These are phyloP conservation scores for Nicotiana undulata DNA, from an alignment of 257 asterid species.

Conservation along the genomic window DNA sequence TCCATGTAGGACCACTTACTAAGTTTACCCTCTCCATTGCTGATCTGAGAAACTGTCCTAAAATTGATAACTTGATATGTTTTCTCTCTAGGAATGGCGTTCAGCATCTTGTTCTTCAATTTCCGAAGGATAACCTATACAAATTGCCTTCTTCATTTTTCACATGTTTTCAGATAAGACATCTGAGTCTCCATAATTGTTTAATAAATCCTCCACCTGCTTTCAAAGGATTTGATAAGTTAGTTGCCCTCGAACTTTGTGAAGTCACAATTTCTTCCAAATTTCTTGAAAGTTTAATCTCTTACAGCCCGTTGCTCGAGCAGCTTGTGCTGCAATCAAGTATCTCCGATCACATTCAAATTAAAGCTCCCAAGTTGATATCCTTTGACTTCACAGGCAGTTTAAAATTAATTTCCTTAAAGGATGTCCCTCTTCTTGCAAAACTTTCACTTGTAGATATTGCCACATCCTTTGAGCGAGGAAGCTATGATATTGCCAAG, in stretches of 20 bases:
- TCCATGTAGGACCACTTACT: constrained; percentile 6
- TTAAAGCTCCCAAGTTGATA: constrained; percentile 9
- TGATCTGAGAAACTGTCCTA: neutral
- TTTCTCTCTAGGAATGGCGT: constrained; percentile 2
- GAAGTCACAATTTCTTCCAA: neutral
- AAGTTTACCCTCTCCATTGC: constrained; percentile 10
- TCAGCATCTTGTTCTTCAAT: neutral
- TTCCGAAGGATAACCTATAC: neutral
- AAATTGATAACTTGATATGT: constrained; percentile 13
- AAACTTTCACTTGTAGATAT: neutral
- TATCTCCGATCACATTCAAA: neutral
- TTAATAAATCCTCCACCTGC: neutral
- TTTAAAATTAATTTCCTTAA: neutral
- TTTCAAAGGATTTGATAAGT: constrained; percentile 13
- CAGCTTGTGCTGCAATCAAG: neutral
- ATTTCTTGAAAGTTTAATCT: constrained; percentile 5
- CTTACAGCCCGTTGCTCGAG: constrained; percentile 5
- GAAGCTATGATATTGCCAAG: no score
- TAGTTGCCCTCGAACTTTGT: neutral
- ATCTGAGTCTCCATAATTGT: constrained; percentile 1
- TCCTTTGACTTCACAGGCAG: neutral
- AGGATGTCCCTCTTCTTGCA: neutral
- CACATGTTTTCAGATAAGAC: neutral
- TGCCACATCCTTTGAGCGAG: no score
- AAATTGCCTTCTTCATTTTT: constrained; percentile 15